Evolutionary conservation across 2,329 filamentous ascomycete species (phyloP).

Genomic region (Talaromyces sp.): DNA sequence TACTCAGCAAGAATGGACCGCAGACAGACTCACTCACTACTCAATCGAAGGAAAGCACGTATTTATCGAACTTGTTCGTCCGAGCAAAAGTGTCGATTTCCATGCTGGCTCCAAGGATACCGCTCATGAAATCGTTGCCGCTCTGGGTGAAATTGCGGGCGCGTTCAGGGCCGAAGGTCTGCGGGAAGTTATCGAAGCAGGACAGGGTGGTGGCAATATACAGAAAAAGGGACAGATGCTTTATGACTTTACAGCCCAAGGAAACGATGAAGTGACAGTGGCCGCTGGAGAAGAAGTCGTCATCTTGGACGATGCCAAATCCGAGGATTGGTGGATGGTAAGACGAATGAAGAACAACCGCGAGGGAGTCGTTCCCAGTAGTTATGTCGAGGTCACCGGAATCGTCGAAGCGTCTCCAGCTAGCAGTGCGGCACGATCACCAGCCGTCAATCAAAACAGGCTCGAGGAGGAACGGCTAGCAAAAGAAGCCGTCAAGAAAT

Average conservation of each 20-base stretch:
- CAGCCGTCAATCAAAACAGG: constrained; percentile 67
- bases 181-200: constrained; percentile 78
- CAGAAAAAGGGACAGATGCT: constrained; percentile 81
- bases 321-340: constrained; percentile 98
- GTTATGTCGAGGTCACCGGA: constrained; percentile 86
- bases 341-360: constrained; percentile 84
- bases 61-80: constrained; percentile 85
- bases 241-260: constrained; percentile 95
- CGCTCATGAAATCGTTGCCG: constrained; percentile 83
- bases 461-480: constrained; percentile 78
- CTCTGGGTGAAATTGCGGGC: constrained; percentile 83
- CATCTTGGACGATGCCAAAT: constrained; percentile 82
- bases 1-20: constrained; percentile 85
- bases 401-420: constrained; percentile 46
- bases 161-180: constrained; percentile 75
- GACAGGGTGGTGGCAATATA: constrained; percentile 58
- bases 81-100: constrained; percentile 93
- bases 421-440: constrained; percentile 56
- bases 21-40: constrained; percentile 93
- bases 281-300: constrained; percentile 84
- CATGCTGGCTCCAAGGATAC: constrained; percentile 97
- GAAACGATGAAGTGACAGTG: constrained; percentile 93
- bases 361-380: constrained; percentile 93
- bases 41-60: constrained; percentile 97
- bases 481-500: constrained; percentile 67